These are phyloP conservation scores for Fusarium robinianum DNA, from an alignment of 2,329 filamentous ascomycete genomes.

Conservation along the genomic window DNA sequence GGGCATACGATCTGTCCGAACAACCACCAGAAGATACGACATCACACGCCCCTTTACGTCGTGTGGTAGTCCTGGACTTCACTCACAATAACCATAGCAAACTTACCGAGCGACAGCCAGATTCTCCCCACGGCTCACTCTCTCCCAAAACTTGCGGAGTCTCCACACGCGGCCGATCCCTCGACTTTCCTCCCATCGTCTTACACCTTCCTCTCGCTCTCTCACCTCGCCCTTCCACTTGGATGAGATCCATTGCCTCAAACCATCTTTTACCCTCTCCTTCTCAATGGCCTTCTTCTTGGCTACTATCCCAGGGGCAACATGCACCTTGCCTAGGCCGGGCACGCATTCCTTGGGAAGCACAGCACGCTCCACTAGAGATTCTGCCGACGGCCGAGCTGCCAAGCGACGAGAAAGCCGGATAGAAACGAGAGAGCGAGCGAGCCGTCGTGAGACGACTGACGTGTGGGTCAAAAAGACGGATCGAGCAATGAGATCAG, in stretches of 20 bases:
- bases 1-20: no score
- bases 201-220: conserved; percentile 53
- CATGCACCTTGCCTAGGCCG: conserved; percentile 45
- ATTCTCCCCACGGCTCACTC: conserved; percentile 52
- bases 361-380: conserved; percentile 66
- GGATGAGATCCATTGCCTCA: conserved; percentile 67
- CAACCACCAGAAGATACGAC: no score
- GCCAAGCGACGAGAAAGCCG: conserved; percentile 65
- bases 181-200: conserved; percentile 53
- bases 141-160: conserved; percentile 69
- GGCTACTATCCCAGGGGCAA: conserved; percentile 66
- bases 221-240: conserved; percentile 59
- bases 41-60: no score
- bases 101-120: conserved; percentile 27
- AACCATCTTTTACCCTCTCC: conserved; percentile 68
- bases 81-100: background rate
- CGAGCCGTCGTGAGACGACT: conserved; percentile 65
- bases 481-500: conserved; percentile 64
- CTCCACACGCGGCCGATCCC: conserved; percentile 64
- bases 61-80: conserved; percentile 4
- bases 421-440: conserved; percentile 67
- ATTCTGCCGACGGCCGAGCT: conserved; percentile 61
- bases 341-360: conserved; percentile 67
- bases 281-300: conserved; percentile 66
- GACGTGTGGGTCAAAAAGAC: conserved; percentile 72